Percentiles rank a stretch among this genome's conserved stretches.
Evolutionary conservation across 2,329 filamentous ascomycete genomes (phyloP).

Genomic region (Epichloe festucae): DNA sequence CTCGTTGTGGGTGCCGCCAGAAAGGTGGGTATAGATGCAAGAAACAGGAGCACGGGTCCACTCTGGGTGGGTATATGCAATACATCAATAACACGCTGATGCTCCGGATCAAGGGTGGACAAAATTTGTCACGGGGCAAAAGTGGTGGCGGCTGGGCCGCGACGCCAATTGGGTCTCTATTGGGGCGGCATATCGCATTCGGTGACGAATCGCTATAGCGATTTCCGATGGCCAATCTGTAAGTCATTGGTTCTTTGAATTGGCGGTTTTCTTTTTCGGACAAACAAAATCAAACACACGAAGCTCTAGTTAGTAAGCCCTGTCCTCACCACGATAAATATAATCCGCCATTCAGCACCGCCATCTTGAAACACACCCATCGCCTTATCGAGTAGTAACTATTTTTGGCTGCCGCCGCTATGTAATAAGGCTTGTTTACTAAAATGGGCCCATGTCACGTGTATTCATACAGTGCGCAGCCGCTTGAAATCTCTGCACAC

Average conservation of each 20-base stretch:
- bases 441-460: conserved; percentile 13
- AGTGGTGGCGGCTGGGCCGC: neutral
- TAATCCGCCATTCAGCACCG: too few relatives aligned
- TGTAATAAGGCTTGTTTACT: neutral
- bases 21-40: neutral
- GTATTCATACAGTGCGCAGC: conserved; percentile 13
- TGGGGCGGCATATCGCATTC: neutral
- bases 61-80: conserved; percentile 1
- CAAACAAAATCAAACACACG: too few relatives aligned
- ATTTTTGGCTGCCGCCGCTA: neutral
- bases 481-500: conserved; percentile 15
- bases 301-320: too few relatives aligned
- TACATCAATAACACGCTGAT: neutral
- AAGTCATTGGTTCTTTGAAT: too few relatives aligned
- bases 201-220: neutral
- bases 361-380: neutral
- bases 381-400: neutral
- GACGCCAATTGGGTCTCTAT: neutral
- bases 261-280: too few relatives aligned
- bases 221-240: neutral
- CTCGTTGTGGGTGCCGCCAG: conserved; percentile 6
- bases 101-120: neutral
- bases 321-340: too few relatives aligned
- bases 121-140: neutral
- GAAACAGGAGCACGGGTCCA: neutral